Evolutionary conservation across 2,329 filamentous ascomycete genomes (phyloP).

Genomic region (Botrytis deweyae): DNA sequence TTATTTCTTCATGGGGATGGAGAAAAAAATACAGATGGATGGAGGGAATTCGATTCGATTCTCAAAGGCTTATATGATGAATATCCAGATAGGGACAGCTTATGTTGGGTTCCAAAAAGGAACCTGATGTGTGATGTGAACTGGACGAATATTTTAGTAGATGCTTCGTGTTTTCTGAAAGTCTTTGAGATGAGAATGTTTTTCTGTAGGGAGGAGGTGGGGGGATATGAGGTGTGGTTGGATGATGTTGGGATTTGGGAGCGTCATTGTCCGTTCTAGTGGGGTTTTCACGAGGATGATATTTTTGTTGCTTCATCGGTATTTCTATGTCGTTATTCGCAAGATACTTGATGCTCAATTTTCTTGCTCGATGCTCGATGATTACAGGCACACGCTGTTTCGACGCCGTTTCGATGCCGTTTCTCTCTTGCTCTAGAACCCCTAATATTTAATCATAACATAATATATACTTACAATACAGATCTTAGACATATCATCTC

Average conservation of each 20-base stretch:
- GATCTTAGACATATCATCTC: too few relatives aligned
- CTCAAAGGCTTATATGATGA: slow-evolving; percentile 70
- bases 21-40: neutral
- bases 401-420: too few relatives aligned
- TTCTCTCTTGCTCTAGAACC: too few relatives aligned
- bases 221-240: neutral
- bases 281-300: neutral
- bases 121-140: slow-evolving; percentile 79
- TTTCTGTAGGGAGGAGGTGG: neutral
- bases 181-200: slow-evolving; percentile 20
- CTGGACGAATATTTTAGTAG: slow-evolving; percentile 99
- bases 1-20: neutral
- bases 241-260: neutral
- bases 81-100: slow-evolving; percentile 99
- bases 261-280: neutral
- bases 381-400: neutral
- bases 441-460: too few relatives aligned
- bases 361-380: neutral
- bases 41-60: neutral
- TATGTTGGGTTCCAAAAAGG: slow-evolving; percentile 58
- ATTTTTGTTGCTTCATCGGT: neutral
- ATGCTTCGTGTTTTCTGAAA: slow-evolving; percentile 85
- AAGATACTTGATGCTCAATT: neutral
- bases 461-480: too few relatives aligned
- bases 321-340: neutral